These are phyloP conservation scores for Lachancea cidri DNA, from an alignment of 805 yeast genomes.

Conservation along the genomic window DNA sequence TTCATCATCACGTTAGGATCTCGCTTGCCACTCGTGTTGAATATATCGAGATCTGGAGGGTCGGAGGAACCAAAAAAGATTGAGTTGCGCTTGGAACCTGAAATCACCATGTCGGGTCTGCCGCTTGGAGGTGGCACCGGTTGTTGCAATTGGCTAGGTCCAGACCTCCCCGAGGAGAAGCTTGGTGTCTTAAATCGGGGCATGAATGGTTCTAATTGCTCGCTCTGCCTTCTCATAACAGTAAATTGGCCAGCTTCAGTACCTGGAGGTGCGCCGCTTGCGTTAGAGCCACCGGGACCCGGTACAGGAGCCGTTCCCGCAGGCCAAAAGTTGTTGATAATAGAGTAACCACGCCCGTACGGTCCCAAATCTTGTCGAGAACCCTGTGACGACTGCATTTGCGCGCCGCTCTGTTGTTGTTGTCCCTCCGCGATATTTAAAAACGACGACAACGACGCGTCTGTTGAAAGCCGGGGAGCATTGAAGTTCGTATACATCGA, in stretches of 20 bases:
- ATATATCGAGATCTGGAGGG: conserved; percentile 21
- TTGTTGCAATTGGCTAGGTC: conserved; percentile 7
- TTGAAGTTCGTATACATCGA: conserved; percentile 20
- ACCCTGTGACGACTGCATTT: conserved; percentile 3
- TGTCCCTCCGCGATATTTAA: conserved; percentile 22
- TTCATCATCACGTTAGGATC: conserved; percentile 10
- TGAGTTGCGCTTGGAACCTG: conserved; percentile 26
- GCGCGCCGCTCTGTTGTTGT: not conserved
- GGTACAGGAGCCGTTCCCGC: conserved; percentile 14
- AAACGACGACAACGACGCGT: conserved; percentile 22
- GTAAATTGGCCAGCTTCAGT: conserved; percentile 13
- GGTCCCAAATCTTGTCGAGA: conserved; percentile 16
- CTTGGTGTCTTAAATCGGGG: conserved; percentile 32
- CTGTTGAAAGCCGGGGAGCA: conserved; percentile 20
- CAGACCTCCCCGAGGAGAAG: conserved; percentile 11
- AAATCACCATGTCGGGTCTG: conserved; percentile 11
- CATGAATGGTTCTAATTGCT: conserved; percentile 45
- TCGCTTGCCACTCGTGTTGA: conserved; percentile 11
- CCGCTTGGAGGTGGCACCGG: conserved; percentile 5
- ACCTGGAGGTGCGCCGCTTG: conserved; percentile 7
- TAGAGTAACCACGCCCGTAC: conserved; percentile 30
- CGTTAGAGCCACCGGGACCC: conserved; percentile 5
- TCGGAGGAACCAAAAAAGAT: conserved; percentile 21
- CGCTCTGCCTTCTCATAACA: conserved; percentile 40
- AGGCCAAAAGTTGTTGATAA: conserved; percentile 27